A percentile compares a stretch with the other conserved stretches of the same genome.
phyloP scores from a whole-genome alignment of 805 yeast genomes.

The Candida dendrica region DNA sequence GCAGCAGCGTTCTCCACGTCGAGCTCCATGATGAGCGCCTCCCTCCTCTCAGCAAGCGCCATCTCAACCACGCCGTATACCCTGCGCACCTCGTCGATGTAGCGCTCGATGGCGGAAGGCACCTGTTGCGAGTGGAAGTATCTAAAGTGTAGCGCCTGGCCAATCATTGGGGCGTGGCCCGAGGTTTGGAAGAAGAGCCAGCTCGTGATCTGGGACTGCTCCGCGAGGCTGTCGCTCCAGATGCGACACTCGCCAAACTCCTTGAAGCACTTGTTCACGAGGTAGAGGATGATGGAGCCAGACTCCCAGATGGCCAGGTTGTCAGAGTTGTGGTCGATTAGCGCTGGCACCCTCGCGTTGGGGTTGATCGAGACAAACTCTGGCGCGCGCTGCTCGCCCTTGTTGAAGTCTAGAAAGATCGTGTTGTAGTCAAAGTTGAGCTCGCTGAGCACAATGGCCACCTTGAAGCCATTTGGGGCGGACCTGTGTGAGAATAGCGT shows the following conservation, averaged over 20 bases:
- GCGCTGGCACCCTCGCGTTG: slow-evolving; percentile 91
- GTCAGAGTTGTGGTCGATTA: slow-evolving; percentile 79
- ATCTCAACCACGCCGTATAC: slow-evolving; percentile 92
- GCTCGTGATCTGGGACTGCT: slow-evolving; percentile 76
- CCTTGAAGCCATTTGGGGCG: slow-evolving; percentile 95
- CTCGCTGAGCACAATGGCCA: slow-evolving; percentile 84
- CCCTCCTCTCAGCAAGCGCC: slow-evolving; percentile 90
- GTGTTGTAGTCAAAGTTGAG: slow-evolving; percentile 74
- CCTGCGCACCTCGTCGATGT: slow-evolving; percentile 85
- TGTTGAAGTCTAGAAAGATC: slow-evolving; percentile 76
- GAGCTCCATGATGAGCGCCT: slow-evolving; percentile 80
- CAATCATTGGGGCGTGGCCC: slow-evolving; percentile 98
- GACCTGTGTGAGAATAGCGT: slow-evolving; percentile 79
- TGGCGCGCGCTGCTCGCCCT: slow-evolving; percentile 89
- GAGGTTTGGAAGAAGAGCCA: slow-evolving; percentile 95
- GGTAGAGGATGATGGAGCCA: slow-evolving; percentile 81
- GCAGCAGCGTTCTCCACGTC: slow-evolving; percentile 85
- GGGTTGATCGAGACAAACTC: slow-evolving; percentile 93
- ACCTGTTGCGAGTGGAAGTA: slow-evolving; percentile 83
- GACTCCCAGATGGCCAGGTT: slow-evolving; percentile 90
- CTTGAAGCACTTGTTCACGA: slow-evolving; percentile 60
- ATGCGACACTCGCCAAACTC: slow-evolving; percentile 67
- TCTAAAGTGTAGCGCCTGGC: slow-evolving; percentile 91
- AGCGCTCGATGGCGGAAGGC: slow-evolving; percentile 84
- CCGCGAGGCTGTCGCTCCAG: slow-evolving; percentile 73